These are phyloP conservation scores for Scleromitrula shiraiana DNA, from an alignment of 2,329 filamentous ascomycete genomes.

Conservation along the genomic window DNA sequence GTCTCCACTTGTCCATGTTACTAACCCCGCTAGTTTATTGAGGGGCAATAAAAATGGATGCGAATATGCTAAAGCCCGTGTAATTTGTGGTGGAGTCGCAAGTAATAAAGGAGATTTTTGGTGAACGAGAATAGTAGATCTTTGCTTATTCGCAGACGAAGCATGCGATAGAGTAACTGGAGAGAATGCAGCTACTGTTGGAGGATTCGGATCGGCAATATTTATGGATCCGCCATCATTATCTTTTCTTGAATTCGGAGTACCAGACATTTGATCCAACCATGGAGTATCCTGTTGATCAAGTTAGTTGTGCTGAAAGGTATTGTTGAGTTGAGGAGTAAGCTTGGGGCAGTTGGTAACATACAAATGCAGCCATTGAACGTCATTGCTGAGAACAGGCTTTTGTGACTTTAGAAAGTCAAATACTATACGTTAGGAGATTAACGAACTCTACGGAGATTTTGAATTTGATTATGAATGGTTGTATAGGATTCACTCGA, in stretches of 20 bases:
- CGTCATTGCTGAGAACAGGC: constrained; percentile 25
- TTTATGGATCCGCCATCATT: constrained; percentile 21
- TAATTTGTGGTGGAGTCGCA: constrained; percentile 90
- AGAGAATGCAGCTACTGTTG: constrained; percentile 85
- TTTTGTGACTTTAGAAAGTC: constrained; percentile 1
- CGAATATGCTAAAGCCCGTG: constrained; percentile 86
- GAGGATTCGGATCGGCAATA: constrained; percentile 40
- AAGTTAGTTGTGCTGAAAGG: constrained; percentile 10
- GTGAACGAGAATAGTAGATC: constrained; percentile 89
- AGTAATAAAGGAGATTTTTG: constrained; percentile 91
- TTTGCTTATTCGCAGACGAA: constrained; percentile 60
- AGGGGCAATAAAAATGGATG: constrained; percentile 88
- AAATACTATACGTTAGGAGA: too few relatives aligned
- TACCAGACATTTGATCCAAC: constrained; percentile 29
- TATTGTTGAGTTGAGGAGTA: neutral
- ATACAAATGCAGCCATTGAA: constrained; percentile 31
- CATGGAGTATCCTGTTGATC: constrained; percentile 29
- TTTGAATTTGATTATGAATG: too few relatives aligned
- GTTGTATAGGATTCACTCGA: too few relatives aligned
- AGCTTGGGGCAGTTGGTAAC: constrained; percentile 12
- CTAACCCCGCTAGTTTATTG: constrained; percentile 73
- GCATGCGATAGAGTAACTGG: constrained; percentile 65
- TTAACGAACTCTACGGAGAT: neutral
- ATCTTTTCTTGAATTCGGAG: constrained; percentile 24
- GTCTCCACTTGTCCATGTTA: constrained; percentile 92